Percentiles rank a stretch among this genome's conserved stretches.
Evolutionary conservation across 306 rosid genomes (phyloP).

Genomic region (Pueraria montana): DNA sequence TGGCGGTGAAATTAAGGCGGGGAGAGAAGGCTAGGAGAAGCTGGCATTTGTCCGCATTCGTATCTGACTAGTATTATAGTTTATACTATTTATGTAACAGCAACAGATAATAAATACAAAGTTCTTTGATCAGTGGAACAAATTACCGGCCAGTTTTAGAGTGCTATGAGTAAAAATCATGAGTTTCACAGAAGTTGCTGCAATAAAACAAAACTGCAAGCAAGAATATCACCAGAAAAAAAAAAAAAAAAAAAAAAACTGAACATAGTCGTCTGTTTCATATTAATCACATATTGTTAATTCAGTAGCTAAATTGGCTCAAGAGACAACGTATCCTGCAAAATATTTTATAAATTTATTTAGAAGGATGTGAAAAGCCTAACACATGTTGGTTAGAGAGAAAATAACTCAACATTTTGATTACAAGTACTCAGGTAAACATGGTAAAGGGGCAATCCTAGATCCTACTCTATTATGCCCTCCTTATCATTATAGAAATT

Average conservation of each 20-base stretch:
- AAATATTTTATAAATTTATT: constrained; percentile 5
- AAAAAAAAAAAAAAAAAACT: constrained; percentile 11
- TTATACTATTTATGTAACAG: background rate
- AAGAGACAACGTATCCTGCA: background rate
- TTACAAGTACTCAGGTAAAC: background rate
- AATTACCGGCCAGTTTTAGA: background rate
- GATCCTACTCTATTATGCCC: background rate
- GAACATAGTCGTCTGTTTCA: background rate
- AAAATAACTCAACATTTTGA: constrained; percentile 3
- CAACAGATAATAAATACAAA: background rate
- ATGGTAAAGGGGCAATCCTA: background rate
- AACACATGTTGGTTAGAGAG: background rate
- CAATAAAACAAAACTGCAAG: constrained; percentile 1
- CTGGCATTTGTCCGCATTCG: background rate
- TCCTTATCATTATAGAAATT: constrained; percentile 11
- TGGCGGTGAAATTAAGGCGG: background rate
- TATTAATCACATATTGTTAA: constrained; percentile 11
- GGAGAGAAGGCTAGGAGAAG: background rate
- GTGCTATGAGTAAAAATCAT: background rate
- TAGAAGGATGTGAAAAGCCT: constrained; percentile 9
- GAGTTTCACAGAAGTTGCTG: background rate
- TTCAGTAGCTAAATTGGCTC: background rate
- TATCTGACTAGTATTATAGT: background rate
- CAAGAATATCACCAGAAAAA: background rate
- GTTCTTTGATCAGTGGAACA: background rate